phyloP scores from a whole-genome alignment of 495 filamentous ascomycete species.

The Neurospora tetrasperma region DNA sequence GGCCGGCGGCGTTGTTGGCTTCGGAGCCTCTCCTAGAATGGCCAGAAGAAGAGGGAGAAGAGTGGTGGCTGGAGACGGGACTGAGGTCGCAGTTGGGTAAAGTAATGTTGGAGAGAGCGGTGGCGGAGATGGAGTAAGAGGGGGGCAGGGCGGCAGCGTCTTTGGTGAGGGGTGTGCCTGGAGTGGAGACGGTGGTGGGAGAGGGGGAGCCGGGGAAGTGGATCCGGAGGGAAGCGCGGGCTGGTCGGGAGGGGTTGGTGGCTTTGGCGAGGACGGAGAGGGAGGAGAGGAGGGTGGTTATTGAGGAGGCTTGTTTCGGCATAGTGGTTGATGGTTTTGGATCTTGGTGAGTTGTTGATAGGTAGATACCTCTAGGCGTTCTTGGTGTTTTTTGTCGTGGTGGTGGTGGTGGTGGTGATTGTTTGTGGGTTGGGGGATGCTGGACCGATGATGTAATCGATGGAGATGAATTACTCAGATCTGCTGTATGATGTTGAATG shows the following conservation, averaged over 20 bases:
- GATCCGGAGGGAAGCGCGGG: constrained; percentile 13
- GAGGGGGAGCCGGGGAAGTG: constrained; percentile 12
- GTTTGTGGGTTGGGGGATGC: not conserved
- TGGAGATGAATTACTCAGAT: not conserved
- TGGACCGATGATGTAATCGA: not conserved
- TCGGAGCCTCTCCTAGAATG: not conserved
- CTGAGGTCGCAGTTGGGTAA: constrained; percentile 10
- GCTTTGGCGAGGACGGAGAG: constrained; percentile 10
- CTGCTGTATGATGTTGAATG: not conserved
- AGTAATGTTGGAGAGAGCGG: constrained; percentile 12
- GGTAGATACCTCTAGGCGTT: not conserved
- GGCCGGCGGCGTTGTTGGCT: not conserved
- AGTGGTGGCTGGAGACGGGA: constrained; percentile 11
- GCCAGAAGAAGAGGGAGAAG: not conserved
- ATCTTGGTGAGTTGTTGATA: not conserved
- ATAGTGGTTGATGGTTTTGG: constrained; percentile 3
- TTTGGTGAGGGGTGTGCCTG: constrained; percentile 11
- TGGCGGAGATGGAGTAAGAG: constrained; percentile 14
- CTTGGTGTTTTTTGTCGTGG: not conserved
- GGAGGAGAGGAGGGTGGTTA: constrained; percentile 10
- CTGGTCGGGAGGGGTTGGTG: not conserved
- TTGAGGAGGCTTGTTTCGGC: constrained; percentile 12
- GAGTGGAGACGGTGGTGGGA: constrained; percentile 8
- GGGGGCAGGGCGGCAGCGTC: constrained; percentile 7
- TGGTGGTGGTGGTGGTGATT: not conserved